A percentile compares a stretch with the other conserved stretches of the same genome.
phyloP scores from a whole-genome alignment of 2,329 filamentous ascomycete genomes.

The Dactylellina leptospora region DNA sequence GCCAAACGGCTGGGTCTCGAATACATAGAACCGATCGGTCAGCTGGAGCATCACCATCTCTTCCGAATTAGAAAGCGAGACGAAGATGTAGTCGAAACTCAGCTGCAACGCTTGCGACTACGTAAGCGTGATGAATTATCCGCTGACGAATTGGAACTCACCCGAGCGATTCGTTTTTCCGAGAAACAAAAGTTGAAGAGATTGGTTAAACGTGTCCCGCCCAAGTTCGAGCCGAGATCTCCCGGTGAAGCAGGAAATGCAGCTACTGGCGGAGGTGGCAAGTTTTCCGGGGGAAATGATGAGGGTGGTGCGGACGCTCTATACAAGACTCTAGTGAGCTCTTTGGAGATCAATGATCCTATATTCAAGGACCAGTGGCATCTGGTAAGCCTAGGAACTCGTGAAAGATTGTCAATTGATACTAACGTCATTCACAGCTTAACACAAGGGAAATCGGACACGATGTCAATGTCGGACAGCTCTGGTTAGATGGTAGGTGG shows the following conservation, averaged over 20 bases:
- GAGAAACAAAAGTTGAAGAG: slow-evolving; percentile 77
- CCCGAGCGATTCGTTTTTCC: slow-evolving; percentile 79
- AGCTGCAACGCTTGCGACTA: slow-evolving; percentile 67
- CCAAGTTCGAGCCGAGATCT: slow-evolving; percentile 55
- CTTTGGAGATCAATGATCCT: slow-evolving; percentile 82
- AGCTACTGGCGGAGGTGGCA: slow-evolving; percentile 9
- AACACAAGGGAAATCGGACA: slow-evolving; percentile 83
- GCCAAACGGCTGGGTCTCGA: slow-evolving; percentile 76
- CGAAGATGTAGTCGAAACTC: slow-evolving; percentile 68
- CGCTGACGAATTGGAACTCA: slow-evolving; percentile 65
- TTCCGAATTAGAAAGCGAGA: slow-evolving; percentile 76
- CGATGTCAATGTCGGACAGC: slow-evolving; percentile 93
- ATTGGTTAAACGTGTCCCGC: slow-evolving; percentile 69
- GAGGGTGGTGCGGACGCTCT: slow-evolving; percentile 11
- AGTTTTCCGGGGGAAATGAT: slow-evolving; percentile 18
- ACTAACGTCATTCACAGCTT: slow-evolving; percentile 61
- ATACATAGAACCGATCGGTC: slow-evolving; percentile 82
- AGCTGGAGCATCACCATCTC: slow-evolving; percentile 81
- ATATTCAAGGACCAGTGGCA: slow-evolving; percentile 97
- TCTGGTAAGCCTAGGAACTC: slow-evolving; percentile 62
- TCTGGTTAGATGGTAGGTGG: slow-evolving; percentile 78
- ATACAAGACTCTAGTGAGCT: slow-evolving; percentile 65
- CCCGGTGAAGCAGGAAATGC: slow-evolving; percentile 26
- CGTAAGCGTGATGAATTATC: slow-evolving; percentile 61
- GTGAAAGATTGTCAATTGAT: background rate